These are phyloP conservation scores for Catunica adiposa DNA, from an alignment of 2,329 filamentous ascomycete genomes.

Conservation along the genomic window DNA sequence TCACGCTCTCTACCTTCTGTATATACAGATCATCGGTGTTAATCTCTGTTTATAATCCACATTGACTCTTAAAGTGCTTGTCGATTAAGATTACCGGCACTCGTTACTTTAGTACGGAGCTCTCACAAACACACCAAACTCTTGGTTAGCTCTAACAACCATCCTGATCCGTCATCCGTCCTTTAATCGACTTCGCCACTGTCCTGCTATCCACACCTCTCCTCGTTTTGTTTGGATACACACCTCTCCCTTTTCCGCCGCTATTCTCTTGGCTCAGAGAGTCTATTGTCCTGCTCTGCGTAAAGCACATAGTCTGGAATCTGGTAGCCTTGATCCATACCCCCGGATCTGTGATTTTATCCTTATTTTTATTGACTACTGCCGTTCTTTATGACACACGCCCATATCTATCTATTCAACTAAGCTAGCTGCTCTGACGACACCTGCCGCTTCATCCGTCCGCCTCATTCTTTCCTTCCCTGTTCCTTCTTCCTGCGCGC, in stretches of 20 bases:
- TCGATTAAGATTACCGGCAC: too few relatives aligned
- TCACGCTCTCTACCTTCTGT: too few relatives aligned
- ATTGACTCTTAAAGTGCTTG: too few relatives aligned
- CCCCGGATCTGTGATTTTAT: conserved; percentile 3
- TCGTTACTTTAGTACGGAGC: neutral
- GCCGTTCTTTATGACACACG: neutral
- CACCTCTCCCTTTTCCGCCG: neutral
- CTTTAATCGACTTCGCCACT: neutral
- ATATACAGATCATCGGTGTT: too few relatives aligned
- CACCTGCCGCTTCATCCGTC: neutral
- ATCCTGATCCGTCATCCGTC: neutral
- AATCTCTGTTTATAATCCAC: too few relatives aligned
- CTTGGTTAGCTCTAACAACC: neutral
- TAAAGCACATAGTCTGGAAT: conserved; percentile 4
- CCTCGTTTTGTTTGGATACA: neutral
- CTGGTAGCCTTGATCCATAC: conserved; percentile 5
- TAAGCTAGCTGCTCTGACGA: too few relatives aligned
- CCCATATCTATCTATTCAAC: neutral
- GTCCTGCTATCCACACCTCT: neutral
- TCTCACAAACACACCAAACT: neutral
- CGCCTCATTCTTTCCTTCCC: neutral
- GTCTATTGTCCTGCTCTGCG: neutral
- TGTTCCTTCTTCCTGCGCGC: neutral
- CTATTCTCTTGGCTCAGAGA: neutral
- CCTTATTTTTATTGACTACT: neutral